Evolutionary conservation across 2,329 filamentous ascomycete species (phyloP), one percentile per base, ranked within the genome.

Genomic region (Chaetomiaceae sp.): DNA sequence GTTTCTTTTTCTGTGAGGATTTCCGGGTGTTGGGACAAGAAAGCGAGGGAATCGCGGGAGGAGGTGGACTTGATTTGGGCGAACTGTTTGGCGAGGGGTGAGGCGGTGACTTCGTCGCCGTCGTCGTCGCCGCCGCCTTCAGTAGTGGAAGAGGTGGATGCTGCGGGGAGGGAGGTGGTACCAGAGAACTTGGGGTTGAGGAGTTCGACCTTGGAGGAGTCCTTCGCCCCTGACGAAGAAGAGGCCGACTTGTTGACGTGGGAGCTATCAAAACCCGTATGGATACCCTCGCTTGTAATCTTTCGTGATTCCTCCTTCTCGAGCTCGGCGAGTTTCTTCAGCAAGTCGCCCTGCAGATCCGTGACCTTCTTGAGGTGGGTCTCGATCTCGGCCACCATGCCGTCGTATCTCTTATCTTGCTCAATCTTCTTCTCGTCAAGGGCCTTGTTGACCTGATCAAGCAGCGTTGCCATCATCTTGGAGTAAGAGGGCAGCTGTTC

Each of bases 381-480:
- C 58, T 82, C 79, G 14, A 97, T 81, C 64, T 94, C 92, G 43
- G 80, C 78, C 25, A 95, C 76, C 75, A 95, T 96, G 48, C 80
- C 85, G 43, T 80, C 76, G 66, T 88, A 90, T 46, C 88, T 75
- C 61, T 85, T 81, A 18, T 80, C 77, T 0, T 80, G 77, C 34
- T 75, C 74, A 0, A 80, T 75, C 56, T 86, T 83, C 70, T 87
- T 87, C 66, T 90, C 87, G 51, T 91, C 88, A 32, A 96, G 77
- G 46, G 89, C 84, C 71, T 82, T 78, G 64, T 96, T 96, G 37
- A 97, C 90, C 70, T 95, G 88, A 65, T 99, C 94, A 18, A 97
- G 80, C 63, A 99, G 72, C n/a, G 86, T 84, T n/a, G 89, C 89
- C 87, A 99, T 91, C 94, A 99, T 99, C 75, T 95, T 90, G 34